phyloP scores from a whole-genome alignment of 139 green algal species.

The Micromonas pusilla region DNA sequence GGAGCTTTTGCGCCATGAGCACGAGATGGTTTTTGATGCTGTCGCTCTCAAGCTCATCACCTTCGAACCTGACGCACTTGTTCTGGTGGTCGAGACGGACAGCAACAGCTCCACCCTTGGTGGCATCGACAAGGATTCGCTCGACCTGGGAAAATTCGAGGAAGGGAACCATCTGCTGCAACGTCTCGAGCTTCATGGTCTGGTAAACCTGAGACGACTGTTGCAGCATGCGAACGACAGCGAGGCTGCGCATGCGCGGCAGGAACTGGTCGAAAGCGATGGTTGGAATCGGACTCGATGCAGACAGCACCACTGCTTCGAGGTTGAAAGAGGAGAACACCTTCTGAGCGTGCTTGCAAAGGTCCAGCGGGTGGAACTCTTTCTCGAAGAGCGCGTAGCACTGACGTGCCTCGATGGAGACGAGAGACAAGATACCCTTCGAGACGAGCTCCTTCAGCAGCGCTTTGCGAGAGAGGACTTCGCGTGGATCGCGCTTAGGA shows the following conservation, averaged over 20 bases:
- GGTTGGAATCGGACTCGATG: slow-evolving; percentile 52
- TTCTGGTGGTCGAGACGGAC: slow-evolving; percentile 81
- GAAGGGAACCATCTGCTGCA: slow-evolving; percentile 64
- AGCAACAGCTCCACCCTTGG: slow-evolving; percentile 74
- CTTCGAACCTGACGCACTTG: slow-evolving; percentile 80
- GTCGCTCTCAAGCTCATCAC: slow-evolving; percentile 60
- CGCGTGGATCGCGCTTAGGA: slow-evolving; percentile 44
- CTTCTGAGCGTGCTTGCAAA: slow-evolving; percentile 69
- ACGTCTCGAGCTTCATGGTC: slow-evolving; percentile 53
- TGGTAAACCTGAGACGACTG: slow-evolving; percentile 64
- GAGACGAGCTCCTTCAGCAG: slow-evolving; percentile 70
- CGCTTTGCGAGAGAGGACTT: slow-evolving; percentile 45
- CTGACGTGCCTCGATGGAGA: slow-evolving; percentile 58
- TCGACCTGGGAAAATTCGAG: slow-evolving; percentile 74
- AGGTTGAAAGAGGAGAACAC: slow-evolving; percentile 61
- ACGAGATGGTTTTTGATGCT: slow-evolving; percentile 52
- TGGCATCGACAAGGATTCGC: slow-evolving; percentile 80
- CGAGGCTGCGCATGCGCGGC: slow-evolving; percentile 45
- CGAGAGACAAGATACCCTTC: slow-evolving; percentile 71
- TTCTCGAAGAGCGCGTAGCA: slow-evolving; percentile 72
- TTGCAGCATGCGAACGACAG: slow-evolving; percentile 78
- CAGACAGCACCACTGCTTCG: slow-evolving; percentile 37
- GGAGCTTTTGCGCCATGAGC: neutral
- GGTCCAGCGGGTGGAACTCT: slow-evolving; percentile 87
- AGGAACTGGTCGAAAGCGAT: slow-evolving; percentile 46